A percentile compares a stretch with the other conserved stretches of the same genome.
phyloP scores from a whole-genome alignment of 179 eudicot species.

The Dionaea muscipula region DNA sequence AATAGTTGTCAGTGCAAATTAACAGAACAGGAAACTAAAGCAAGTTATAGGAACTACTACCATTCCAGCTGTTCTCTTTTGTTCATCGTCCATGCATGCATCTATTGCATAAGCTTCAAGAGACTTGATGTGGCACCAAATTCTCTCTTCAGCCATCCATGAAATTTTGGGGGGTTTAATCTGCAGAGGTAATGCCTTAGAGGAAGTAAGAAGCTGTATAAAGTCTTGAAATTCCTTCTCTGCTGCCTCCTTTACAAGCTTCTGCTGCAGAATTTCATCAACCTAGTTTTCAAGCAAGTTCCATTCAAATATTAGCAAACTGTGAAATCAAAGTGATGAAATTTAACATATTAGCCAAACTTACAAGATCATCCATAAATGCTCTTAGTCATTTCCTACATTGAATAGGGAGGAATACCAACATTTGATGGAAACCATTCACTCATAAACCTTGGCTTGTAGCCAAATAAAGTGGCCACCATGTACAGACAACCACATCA shows the following conservation, averaged over 20 bases:
- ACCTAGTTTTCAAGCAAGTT: conserved; percentile 34
- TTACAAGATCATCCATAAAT: no score
- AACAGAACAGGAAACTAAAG: no score
- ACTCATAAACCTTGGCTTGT: no score
- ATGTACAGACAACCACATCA: no score
- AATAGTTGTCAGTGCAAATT: no score
- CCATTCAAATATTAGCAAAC: neutral
- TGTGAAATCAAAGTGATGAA: no score
- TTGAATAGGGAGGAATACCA: no score
- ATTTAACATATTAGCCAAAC: no score
- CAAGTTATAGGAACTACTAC: neutral
- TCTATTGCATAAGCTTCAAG: conserved; percentile 75
- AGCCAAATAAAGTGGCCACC: no score
- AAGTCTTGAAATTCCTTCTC: conserved; percentile 74
- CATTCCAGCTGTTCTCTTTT: conserved; percentile 62
- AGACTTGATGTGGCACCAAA: conserved; percentile 43
- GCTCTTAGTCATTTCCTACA: no score
- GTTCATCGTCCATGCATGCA: conserved; percentile 43
- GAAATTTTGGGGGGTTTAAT: conserved; percentile 59
- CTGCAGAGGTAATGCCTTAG: conserved; percentile 45
- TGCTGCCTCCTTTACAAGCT: conserved; percentile 62
- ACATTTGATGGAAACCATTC: no score
- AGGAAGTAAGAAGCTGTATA: conserved; percentile 46
- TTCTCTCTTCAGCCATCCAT: conserved; percentile 58
- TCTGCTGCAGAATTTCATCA: conserved; percentile 54